Evolutionary conservation across 2,329 filamentous ascomycete genomes (phyloP).

Genomic region (Monosporascus sp.): DNA sequence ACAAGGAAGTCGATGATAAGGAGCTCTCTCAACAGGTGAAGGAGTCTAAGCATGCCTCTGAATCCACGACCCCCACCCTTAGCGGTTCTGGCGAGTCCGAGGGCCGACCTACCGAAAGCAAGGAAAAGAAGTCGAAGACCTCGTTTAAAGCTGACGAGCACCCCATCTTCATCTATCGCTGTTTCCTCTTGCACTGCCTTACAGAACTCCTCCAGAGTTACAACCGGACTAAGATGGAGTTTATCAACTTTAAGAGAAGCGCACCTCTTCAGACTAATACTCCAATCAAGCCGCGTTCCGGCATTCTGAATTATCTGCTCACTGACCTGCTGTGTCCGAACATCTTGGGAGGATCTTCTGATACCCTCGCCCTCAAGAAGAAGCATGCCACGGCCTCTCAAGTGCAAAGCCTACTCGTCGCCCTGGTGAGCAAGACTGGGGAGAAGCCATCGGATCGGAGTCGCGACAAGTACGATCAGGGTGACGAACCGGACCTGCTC

Average conservation of each 20-base stretch:
- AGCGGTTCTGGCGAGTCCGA: conserved; percentile 22
- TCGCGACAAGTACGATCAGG: conserved; percentile 56
- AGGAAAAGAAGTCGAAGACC: conserved; percentile 63
- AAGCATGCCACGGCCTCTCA: conserved; percentile 77
- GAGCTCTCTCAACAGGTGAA: conserved; percentile 46
- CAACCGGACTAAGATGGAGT: conserved; percentile 92
- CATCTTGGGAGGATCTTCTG: conserved; percentile 61
- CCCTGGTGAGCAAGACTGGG: conserved; percentile 80
- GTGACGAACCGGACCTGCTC: conserved; percentile 76
- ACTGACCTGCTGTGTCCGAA: conserved; percentile 65
- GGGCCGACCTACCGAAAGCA: conserved; percentile 32
- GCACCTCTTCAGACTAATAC: conserved; percentile 77
- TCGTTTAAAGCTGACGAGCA: conserved; percentile 89
- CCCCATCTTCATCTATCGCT: conserved; percentile 93
- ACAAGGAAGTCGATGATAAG: conserved; percentile 87
- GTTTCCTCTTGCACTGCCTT: conserved; percentile 88
- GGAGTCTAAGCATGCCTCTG: conserved; percentile 32
- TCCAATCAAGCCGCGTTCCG: conserved; percentile 88
- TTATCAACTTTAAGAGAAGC: conserved; percentile 97
- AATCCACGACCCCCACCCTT: conserved; percentile 29
- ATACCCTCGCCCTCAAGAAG: conserved; percentile 77
- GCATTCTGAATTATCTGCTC: conserved; percentile 88
- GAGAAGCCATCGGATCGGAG: conserved; percentile 61
- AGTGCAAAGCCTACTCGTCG: conserved; percentile 80
- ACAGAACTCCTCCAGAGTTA: conserved; percentile 88